Percentiles rank a stretch among this genome's conserved stretches.
Evolutionary conservation across 73 alveolate species (phyloP).

Genomic region (Paramecium sonneborni): DNA sequence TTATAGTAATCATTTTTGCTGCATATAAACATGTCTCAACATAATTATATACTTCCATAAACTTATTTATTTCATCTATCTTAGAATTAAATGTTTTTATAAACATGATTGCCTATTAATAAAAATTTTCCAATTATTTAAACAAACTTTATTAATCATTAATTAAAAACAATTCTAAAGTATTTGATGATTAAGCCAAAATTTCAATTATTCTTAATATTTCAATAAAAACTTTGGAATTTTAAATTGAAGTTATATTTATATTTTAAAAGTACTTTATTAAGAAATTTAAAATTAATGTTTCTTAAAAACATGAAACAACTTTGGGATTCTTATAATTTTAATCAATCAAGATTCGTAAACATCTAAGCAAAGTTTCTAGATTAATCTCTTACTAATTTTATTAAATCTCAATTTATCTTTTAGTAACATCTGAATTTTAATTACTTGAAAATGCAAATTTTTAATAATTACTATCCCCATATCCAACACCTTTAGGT

Average conservation of each 20-base stretch:
- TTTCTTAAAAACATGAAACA: too few species aligned
- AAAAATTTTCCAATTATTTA: background rate
- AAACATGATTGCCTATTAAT: background rate
- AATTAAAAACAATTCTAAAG: background rate
- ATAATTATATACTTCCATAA: background rate
- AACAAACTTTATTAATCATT: background rate
- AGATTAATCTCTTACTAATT: background rate
- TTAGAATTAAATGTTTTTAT: background rate
- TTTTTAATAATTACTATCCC: background rate
- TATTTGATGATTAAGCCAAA: background rate
- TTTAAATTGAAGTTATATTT: background rate
- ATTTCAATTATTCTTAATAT: background rate
- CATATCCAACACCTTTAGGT: conserved; percentile 51
- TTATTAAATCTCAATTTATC: background rate
- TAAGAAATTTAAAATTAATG: background rate
- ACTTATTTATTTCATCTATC: background rate
- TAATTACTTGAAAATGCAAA: too few species aligned
- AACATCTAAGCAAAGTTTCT: background rate
- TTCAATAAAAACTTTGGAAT: background rate
- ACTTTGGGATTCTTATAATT: too few species aligned
- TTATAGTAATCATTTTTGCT: background rate
- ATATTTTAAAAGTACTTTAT: background rate
- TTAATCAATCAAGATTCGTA: background rate
- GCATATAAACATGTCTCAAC: background rate
- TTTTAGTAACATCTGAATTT: too few species aligned